Percentiles rank a stretch among this genome's conserved stretches.
These are phyloP conservation scores for Boletus sensibilis DNA, from an alignment of 768 basidiomycete genomes.

Conservation along the genomic window DNA sequence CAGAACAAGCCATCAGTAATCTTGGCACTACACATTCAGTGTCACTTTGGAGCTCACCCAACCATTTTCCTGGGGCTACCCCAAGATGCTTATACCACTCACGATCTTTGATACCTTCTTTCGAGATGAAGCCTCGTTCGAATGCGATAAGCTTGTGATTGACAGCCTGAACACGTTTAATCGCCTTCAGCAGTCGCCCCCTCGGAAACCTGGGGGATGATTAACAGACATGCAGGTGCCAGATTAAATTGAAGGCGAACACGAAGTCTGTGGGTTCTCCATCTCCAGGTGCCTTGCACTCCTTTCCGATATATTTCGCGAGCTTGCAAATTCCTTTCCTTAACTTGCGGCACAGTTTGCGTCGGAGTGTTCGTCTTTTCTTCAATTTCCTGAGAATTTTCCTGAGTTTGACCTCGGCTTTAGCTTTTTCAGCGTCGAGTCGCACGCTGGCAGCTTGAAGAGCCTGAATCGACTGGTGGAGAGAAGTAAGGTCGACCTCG, in stretches of 20 bases:
- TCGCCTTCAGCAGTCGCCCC: conserved; percentile 51
- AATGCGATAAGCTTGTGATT: conserved; percentile 71
- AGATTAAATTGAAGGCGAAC: conserved; percentile 11
- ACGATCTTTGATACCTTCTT: conserved; percentile 73
- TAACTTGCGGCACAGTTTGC: conserved; percentile 16
- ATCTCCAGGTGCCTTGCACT: conserved; percentile 15
- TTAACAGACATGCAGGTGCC: neutral
- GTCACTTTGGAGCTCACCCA: conserved; percentile 46
- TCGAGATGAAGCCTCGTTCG: conserved; percentile 82
- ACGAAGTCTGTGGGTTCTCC: neutral
- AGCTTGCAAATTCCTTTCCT: conserved; percentile 35
- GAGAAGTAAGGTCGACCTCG: conserved; percentile 47
- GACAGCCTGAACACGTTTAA: conserved; percentile 53
- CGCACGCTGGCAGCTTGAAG: conserved; percentile 52
- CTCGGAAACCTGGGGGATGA: conserved; percentile 17
- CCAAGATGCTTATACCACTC: conserved; percentile 92
- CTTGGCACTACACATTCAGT: neutral
- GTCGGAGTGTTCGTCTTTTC: conserved; percentile 25
- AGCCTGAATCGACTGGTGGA: conserved; percentile 47
- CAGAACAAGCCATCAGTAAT: conserved; percentile 4
- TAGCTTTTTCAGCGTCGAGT: conserved; percentile 58
- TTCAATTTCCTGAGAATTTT: conserved; percentile 41
- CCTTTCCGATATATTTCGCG: conserved; percentile 32
- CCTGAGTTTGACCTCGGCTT: conserved; percentile 52
- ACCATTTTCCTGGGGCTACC: conserved; percentile 87